Base-by-base conservation (phyloP, 2,329 filamentous ascomycete genomes). In the Scopulariopsis brevicaulis region DNA sequence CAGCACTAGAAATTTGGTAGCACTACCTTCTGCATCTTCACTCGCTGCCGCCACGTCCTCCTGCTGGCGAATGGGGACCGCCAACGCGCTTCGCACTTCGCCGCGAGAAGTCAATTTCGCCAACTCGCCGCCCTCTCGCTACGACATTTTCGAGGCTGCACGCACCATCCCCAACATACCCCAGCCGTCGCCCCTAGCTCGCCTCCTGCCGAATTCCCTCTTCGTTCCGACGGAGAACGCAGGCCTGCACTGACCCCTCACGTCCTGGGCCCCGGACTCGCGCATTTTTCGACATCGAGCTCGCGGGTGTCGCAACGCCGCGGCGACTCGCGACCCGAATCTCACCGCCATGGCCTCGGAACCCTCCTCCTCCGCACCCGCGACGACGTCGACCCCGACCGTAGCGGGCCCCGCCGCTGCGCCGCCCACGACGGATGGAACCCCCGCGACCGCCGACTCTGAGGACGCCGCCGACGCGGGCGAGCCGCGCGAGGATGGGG, bases 301-400 rank as follows among this genome's bases (percentile, higher is more conserved):
- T 20, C 46, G 46, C 50, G 55, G 55, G 32, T 65, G 68, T 68
- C 67, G 68, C 67, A 66, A 65, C 63, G 65, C 66, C 64, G 71
- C 69, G 71, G 70, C 71, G 69, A 67, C 66, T 66, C 66, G 67
- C 67, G 64, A 60, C 62, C 62, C 64, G 62, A 64, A 62, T 63
- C 62, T 64, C 62, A 64, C 64, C 62, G 67, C 62, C 65, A 79
- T 79, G 75, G 76, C 76, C 62, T 69, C 72, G 60, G 73, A 73
- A 65, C 70, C 70, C 61, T 71, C 74, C 63, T 66, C 70, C 61
- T 68, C 63, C n/a, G 48, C 51, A 40, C 61, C 63, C 32, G 61
- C 66, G 56, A 59, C 65, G 52, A 62, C 65, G 57, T 58, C 64
- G 57, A 58, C 59, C 46, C 58, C 59, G 20, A 52, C 55, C 40